These are phyloP conservation scores for Phytophthora europaea DNA, from an alignment of 352 stramenopile species.

Conservation along the genomic window DNA sequence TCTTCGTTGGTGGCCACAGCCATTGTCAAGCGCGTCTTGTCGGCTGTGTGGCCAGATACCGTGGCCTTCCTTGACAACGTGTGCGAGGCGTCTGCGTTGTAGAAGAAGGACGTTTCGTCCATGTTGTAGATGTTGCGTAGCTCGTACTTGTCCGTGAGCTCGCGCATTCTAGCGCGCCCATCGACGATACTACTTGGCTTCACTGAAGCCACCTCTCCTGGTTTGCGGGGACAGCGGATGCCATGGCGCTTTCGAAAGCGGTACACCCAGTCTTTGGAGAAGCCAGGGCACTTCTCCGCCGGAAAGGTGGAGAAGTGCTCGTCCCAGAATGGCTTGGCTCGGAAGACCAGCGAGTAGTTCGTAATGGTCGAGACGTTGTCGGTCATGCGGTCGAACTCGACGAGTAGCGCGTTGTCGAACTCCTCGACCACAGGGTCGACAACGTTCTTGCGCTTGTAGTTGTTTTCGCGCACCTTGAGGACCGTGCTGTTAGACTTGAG, in stretches of 20 bases:
- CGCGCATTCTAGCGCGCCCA: background rate
- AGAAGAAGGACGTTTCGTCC: background rate
- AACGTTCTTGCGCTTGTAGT: background rate
- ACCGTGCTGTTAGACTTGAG: background rate
- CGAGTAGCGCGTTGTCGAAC: background rate
- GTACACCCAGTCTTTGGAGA: background rate
- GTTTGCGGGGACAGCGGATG: background rate
- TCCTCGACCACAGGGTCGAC: background rate
- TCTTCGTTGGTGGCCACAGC: background rate
- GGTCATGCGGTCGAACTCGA: background rate
- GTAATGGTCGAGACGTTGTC: background rate
- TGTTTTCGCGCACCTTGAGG: background rate
- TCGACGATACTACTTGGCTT: background rate
- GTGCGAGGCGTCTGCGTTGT: background rate
- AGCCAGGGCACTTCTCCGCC: background rate
- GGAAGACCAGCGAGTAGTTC: background rate
- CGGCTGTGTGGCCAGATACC: background rate
- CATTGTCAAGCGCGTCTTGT: background rate
- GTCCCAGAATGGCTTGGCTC: background rate
- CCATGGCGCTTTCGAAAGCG: background rate
- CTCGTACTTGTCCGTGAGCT: background rate
- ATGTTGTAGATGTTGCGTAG: background rate
- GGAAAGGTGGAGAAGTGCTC: background rate
- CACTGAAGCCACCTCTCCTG: background rate
- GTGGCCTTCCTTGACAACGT: background rate